Evolutionary conservation across 495 filamentous ascomycete genomes (phyloP).

Genomic region (Trichoderma erinaceum): DNA sequence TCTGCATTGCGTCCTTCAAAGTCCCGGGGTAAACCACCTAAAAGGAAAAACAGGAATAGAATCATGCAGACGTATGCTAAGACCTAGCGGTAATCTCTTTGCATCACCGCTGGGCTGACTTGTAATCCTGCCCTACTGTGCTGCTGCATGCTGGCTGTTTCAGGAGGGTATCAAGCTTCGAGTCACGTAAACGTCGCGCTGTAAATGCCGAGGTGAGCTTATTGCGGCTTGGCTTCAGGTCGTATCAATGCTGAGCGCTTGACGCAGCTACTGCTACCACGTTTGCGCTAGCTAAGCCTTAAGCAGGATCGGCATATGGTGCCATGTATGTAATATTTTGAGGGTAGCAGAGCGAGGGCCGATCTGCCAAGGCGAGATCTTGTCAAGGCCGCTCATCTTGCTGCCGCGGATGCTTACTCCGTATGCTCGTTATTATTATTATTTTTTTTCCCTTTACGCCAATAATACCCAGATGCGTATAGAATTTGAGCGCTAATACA

Average conservation of each 20-base stretch:
- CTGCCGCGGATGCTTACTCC: no score
- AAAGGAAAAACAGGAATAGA: no score
- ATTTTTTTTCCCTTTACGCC: no score
- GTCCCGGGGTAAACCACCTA: no score
- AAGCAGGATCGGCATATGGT: not conserved
- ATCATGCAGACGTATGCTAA: not conserved
- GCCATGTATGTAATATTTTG: no score
- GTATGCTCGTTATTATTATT: no score
- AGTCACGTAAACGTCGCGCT: not conserved
- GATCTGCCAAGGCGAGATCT: constrained; percentile 1
- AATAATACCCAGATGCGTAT: no score
- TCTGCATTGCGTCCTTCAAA: no score
- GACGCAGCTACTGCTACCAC: not conserved
- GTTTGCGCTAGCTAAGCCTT: constrained; percentile 3
- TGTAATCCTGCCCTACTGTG: not conserved
- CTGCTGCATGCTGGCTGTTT: not conserved
- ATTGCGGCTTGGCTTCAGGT: not conserved
- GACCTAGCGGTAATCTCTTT: not conserved
- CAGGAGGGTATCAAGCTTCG: constrained; percentile 4
- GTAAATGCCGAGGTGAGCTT: not conserved
- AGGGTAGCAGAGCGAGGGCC: not conserved
- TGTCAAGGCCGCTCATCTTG: no score
- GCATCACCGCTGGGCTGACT: not conserved
- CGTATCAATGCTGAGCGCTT: not conserved
- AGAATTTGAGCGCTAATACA: no score